phyloP scores from a whole-genome alignment of 2,329 filamentous ascomycete genomes.

The Chrysoporthe austroafricana region DNA sequence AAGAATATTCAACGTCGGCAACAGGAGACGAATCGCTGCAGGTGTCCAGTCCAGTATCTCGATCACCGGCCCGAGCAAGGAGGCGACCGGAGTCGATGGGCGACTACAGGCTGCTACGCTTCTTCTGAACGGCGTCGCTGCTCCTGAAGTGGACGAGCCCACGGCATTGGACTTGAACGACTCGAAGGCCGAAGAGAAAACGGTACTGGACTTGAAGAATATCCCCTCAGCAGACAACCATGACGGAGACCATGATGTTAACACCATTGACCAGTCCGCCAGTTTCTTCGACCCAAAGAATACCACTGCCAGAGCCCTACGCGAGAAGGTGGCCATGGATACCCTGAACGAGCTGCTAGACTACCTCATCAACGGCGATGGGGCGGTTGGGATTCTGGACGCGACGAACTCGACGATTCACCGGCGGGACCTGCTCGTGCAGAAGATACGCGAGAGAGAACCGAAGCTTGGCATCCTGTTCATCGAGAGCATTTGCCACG shows the following conservation, averaged over 20 bases:
- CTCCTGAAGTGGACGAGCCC: slow-evolving; percentile 45
- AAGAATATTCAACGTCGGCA: slow-evolving; percentile 95
- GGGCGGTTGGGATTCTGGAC: slow-evolving; percentile 92
- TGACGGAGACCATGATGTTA: slow-evolving; percentile 25
- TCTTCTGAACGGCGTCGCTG: slow-evolving; percentile 57
- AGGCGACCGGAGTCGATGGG: slow-evolving; percentile 42
- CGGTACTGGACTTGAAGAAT: slow-evolving; percentile 24
- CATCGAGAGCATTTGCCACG: slow-evolving; percentile 90
- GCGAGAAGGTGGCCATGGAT: slow-evolving; percentile 90
- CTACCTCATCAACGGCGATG: slow-evolving; percentile 80
- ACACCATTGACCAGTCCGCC: slow-evolving; percentile 81
- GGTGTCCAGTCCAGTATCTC: slow-evolving; percentile 47
- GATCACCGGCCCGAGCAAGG: slow-evolving; percentile 37
- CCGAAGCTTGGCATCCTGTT: slow-evolving; percentile 91
- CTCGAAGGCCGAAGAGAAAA: slow-evolving; percentile 20
- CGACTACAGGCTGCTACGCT: slow-evolving; percentile 60
- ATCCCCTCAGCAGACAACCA: slow-evolving; percentile 17
- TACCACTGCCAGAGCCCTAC: slow-evolving; percentile 75
- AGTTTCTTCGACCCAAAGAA: slow-evolving; percentile 94
- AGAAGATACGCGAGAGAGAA: slow-evolving; percentile 80
- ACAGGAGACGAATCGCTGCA: slow-evolving; percentile 80
- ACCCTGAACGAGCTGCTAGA: slow-evolving; percentile 91
- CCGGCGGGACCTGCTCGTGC: slow-evolving; percentile 80
- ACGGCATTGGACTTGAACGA: slow-evolving; percentile 44
- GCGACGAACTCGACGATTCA: slow-evolving; percentile 95